Conservation (phyloP, 2,329 filamentous ascomycete species). For the Fusarium luffae region DNA sequence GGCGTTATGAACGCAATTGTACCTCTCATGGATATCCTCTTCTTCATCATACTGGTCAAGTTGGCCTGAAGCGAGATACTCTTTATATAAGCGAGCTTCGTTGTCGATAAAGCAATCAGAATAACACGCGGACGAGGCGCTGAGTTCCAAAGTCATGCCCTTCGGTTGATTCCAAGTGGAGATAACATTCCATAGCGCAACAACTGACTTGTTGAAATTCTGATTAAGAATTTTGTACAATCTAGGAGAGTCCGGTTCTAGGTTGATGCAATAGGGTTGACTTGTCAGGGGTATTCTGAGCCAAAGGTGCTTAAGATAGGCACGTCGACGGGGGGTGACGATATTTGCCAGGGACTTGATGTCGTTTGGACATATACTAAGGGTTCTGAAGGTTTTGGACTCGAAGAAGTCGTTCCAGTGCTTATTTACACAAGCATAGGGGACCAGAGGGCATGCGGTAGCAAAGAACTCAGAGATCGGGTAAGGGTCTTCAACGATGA, state of each 20-base stretch:
- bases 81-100: neutral
- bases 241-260: too few relatives aligned
- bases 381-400: neutral
- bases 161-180: neutral
- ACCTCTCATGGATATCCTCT: neutral
- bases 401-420: slow-evolving; percentile 19
- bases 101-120: neutral
- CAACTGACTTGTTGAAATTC: slow-evolving; percentile 2
- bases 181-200: slow-evolving; percentile 2
- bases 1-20: neutral
- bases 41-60: neutral
- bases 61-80: neutral
- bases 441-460: rapidly evolving
- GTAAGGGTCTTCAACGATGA: neutral
- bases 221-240: neutral
- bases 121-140: neutral
- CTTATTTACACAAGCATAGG: neutral
- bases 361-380: slow-evolving; percentile 6
- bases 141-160: slow-evolving; percentile 12
- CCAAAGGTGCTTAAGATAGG: slow-evolving; percentile 17
- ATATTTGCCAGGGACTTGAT: neutral
- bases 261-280: too few relatives aligned
- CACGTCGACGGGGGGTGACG: neutral
- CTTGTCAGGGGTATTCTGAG: neutral
- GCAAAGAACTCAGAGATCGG: neutral